Evolutionary conservation across 1,139 yeast genomes (phyloP), one percentile per base, ranked within the genome.

Genomic region (Pneumocystis sp.): DNA sequence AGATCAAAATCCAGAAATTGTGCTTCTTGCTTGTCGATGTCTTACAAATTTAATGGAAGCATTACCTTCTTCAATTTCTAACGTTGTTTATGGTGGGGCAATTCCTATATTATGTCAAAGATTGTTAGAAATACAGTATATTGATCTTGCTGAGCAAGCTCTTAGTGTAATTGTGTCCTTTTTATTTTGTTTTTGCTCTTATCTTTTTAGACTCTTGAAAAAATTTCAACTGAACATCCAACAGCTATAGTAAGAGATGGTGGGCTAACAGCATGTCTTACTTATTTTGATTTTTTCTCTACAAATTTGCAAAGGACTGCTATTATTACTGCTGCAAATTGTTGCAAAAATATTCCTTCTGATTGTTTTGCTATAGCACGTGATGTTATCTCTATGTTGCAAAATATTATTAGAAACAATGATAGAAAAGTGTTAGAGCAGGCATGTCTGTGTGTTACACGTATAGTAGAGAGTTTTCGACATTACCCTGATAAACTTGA

Each of bases 61-160:
- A 4, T 82, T 86, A 69, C 84, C 84, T 29, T 86, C 86, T 63
- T 82, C 85, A 63, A 82, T 86, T 15, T 82, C 82, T 66, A 82
- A 81, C 64, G 85, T 90, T 4, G 85, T 89, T 7, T 80, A 81
- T 61, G 83, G 83, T 37, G 85, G 87, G 62, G 87, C 87, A 0
- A 82, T 90, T 15, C 85, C 84, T 59, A 84, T 83, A 0, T 77
- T 93, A 60, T 84, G 88, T 70, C 78, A 80, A 15, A 87, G 87
- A 70, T 76, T 93, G 61, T 74, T 83, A 69, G 96, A 89, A 70
- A 86, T 91, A 25, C 84, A 85, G 66, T 90, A 83, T 73, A 91
- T 93, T 65, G 98, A 93, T 74, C 78, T 93, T 67, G 95, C 97
- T 0, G 98, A 93, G 73, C 97, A 91, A 74, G 91, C 93, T 0